These are phyloP conservation scores for Warburgia ugandensis DNA, from an alignment of 164 flowering plant species.

Conservation along the genomic window DNA sequence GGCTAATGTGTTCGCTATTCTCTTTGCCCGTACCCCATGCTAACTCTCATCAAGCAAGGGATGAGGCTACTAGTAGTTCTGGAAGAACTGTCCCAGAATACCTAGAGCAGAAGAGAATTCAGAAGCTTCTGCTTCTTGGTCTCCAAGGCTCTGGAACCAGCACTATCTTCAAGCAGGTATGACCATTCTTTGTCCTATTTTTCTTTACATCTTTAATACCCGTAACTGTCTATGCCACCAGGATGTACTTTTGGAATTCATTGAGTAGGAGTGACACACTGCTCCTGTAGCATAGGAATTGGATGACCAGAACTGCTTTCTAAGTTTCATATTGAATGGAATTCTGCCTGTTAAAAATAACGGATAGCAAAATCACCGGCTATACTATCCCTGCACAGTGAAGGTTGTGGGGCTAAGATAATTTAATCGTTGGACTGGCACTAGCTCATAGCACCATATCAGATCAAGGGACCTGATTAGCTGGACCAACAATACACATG, in stretches of 20 bases:
- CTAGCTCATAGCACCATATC: too few relatives aligned
- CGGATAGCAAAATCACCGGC: too few relatives aligned
- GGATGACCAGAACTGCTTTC: too few relatives aligned
- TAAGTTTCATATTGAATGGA: too few relatives aligned
- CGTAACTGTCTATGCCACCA: too few relatives aligned
- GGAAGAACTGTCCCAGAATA: conserved; percentile 53
- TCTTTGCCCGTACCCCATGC: conserved; percentile 76
- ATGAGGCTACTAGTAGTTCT: conserved; percentile 54
- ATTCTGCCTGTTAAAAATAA: too few relatives aligned
- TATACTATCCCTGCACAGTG: too few relatives aligned
- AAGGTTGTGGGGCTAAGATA: too few relatives aligned
- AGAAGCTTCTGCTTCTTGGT: conserved; percentile 82
- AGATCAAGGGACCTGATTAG: too few relatives aligned
- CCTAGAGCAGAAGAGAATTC: conserved; percentile 55
- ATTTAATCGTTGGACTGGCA: too few relatives aligned
- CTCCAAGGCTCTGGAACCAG: conserved; percentile 83
- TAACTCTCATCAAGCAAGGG: conserved; percentile 39
- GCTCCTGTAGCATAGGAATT: neutral
- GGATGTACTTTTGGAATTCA: too few relatives aligned
- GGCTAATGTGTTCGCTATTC: conserved; percentile 61
- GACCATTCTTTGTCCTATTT: neutral
- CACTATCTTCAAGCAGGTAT: conserved; percentile 90
- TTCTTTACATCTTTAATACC: neutral
- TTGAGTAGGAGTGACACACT: neutral
- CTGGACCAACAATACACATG: too few relatives aligned